Percentiles rank a stretch among this genome's conserved stretches.
Conservation (phyloP, 805 yeast genomes). For the Metschnikowia noctiluminum region DNA sequence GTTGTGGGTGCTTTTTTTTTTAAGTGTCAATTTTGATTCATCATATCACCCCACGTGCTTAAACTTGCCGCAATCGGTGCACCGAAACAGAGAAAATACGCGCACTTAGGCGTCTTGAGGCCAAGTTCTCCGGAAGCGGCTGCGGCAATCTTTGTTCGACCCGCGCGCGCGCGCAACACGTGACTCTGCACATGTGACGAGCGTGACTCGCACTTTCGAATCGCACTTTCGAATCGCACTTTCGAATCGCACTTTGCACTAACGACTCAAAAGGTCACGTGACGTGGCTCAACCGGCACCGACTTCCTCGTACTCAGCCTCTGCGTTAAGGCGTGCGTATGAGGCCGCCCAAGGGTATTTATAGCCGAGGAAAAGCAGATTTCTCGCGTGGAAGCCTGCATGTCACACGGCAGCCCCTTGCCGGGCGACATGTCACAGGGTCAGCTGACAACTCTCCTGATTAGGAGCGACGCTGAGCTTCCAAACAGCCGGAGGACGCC, state of each 20-base stretch:
- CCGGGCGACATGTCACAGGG: not conserved
- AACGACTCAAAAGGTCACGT: no score
- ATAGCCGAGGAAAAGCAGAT: not conserved
- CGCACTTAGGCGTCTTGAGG: no score
- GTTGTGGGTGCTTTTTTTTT: no score
- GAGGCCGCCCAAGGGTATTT: not conserved
- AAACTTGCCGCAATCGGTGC: not conserved
- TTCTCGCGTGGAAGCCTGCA: not conserved
- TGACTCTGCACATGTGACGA: slow-evolving; percentile 2
- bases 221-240: no score
- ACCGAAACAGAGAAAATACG: no score
- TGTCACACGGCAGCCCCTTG: not conserved
- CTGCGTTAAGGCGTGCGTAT: not conserved
- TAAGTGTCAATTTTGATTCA: no score
- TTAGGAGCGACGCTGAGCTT: no score
- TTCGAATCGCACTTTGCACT: no score
- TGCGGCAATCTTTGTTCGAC: no score
- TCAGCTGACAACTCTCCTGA: not conserved
- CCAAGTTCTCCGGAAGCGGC: no score
- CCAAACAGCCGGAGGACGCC: no score
- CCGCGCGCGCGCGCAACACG: not conserved
- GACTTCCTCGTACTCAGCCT: not conserved
- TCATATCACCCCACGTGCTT: not conserved
- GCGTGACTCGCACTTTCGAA: slow-evolving; percentile 11
- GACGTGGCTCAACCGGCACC: no score